Percentiles rank a stretch among this genome's conserved stretches.
These are phyloP conservation scores for Fusarium verticillioides DNA, from an alignment of 2,329 filamentous ascomycete genomes.

Conservation along the genomic window DNA sequence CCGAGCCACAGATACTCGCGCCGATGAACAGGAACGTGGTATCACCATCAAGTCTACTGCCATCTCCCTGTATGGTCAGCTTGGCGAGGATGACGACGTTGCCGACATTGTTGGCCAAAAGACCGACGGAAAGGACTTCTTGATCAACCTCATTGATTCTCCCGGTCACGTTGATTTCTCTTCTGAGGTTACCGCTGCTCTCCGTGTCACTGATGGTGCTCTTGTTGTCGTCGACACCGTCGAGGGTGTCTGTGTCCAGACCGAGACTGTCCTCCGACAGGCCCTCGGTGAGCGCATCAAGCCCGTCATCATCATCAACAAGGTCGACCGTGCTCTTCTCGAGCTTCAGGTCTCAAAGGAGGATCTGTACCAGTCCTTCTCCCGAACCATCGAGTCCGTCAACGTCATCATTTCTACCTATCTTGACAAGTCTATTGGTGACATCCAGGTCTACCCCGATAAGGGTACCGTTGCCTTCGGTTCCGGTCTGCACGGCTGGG, in stretches of 20 bases:
- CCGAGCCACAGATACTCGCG: constrained; percentile 95
- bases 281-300: constrained; percentile 99
- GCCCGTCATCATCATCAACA: constrained; percentile 99
- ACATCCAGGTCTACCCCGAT: constrained; percentile 98
- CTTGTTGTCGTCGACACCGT: constrained; percentile 99
- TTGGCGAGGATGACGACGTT: constrained; percentile 84
- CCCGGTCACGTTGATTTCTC: constrained; percentile 99
- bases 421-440: constrained; percentile 95
- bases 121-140: constrained; percentile 93
- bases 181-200: constrained; percentile 98
- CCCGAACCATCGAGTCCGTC: constrained; percentile 98
- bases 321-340: constrained; percentile 99
- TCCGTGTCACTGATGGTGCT: constrained; percentile 99
- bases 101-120: constrained; percentile 93
- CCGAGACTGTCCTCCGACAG: constrained; percentile 98
- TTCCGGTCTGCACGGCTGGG: constrained; percentile 99
- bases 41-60: constrained; percentile 99
- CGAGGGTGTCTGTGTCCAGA: constrained; percentile 99
- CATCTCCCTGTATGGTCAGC: constrained; percentile 94
- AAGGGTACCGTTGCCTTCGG: constrained; percentile 98
- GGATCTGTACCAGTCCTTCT: constrained; percentile 99
- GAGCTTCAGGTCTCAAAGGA: constrained; percentile 99
- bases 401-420: constrained; percentile 99
- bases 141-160: constrained; percentile 99
- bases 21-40: constrained; percentile 99